phyloP scores from a whole-genome alignment of 2,329 filamentous ascomycete species.

The Knoxdaviesia proteae region DNA sequence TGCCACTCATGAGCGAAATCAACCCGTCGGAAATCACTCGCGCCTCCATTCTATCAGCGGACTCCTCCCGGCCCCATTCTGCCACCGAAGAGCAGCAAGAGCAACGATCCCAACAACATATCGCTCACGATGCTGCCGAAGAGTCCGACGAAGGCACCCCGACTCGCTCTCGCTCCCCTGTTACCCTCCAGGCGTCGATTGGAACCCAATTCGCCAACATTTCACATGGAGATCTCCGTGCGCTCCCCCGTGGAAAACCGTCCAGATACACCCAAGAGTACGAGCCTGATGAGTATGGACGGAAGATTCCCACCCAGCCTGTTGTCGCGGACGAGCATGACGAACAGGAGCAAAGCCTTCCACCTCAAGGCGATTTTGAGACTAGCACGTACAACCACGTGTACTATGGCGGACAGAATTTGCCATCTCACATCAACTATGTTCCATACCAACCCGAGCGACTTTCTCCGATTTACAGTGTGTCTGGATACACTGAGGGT shows the following conservation, averaged over 20 bases:
- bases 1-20: slow-evolving; percentile 76
- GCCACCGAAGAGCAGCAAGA: slow-evolving; percentile 40
- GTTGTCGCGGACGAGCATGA: slow-evolving; percentile 19
- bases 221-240: slow-evolving; percentile 35
- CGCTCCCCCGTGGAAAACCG: slow-evolving; percentile 26
- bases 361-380: slow-evolving; percentile 3
- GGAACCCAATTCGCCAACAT: slow-evolving; percentile 47
- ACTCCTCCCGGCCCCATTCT: slow-evolving; percentile 52
- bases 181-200: slow-evolving; percentile 36
- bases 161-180: slow-evolving; percentile 7
- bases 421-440: slow-evolving; percentile 42
- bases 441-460: slow-evolving; percentile 48
- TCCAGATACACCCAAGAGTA: slow-evolving; percentile 22
- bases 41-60: slow-evolving; percentile 67
- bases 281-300: slow-evolving; percentile 23
- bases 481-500: slow-evolving; percentile 63
- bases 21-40: slow-evolving; percentile 74
- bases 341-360: slow-evolving; percentile 15
- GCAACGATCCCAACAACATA: slow-evolving; percentile 38
- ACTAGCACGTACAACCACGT: slow-evolving; percentile 9
- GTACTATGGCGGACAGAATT: slow-evolving; percentile 39
- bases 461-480: slow-evolving; percentile 80
- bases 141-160: slow-evolving; percentile 25
- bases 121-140: slow-evolving; percentile 25
- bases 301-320: slow-evolving; percentile 14